Base-by-base conservation (phyloP, 768 basidiomycete species). In the Tylopilus balloui region DNA sequence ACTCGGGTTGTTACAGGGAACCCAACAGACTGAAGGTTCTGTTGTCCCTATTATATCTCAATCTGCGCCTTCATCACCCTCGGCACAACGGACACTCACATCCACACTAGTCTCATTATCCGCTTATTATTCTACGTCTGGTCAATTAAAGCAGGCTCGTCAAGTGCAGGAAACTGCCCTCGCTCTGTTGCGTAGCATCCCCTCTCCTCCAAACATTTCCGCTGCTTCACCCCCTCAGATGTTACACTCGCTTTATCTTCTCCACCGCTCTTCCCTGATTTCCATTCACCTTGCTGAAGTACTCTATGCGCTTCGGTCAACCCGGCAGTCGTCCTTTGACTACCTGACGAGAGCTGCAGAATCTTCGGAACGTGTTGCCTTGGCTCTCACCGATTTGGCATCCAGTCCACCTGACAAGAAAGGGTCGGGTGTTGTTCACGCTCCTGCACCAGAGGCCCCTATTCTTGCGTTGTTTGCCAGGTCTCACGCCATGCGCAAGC, bases 231-330 rank as follows among this genome's bases (percentile, higher is more conserved):
- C 80, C 10, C 76, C 83, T 6, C 78, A 85, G 47, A 71, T 74
- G 6, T 73, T 90, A 32, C 88, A 89, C 61, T 67, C 73, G 1
- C 65, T 86, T 6, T 86, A 78, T 55, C 68, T 89, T 36, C 75
- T 86, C 24, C 87, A 90, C 51, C 83, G 86, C 34, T 79, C 84
- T 14, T 79, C 88, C n/a, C 69, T 90, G 11, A 67, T 90, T 40
- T 82, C 82, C 13, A 72, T 84, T 12, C 88, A 90, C 59, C 78
- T 81, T 13, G 86, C 85, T 0, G 86, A 90, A 66, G 85, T 90
- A 11, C 67, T 79, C 10, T 75, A 82, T 58, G 81, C 81, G 4
- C 65, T 71, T 17, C 63, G 65, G 28, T 58, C 73, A 14, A 71
- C 78, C 21, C 59, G 69, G 3, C 56, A 67, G 8, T 64, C 72